A percentile compares a stretch with the other conserved stretches of the same genome.
phyloP scores from a whole-genome alignment of 208 protist genomes.

The Trypanosoma vivax region DNA sequence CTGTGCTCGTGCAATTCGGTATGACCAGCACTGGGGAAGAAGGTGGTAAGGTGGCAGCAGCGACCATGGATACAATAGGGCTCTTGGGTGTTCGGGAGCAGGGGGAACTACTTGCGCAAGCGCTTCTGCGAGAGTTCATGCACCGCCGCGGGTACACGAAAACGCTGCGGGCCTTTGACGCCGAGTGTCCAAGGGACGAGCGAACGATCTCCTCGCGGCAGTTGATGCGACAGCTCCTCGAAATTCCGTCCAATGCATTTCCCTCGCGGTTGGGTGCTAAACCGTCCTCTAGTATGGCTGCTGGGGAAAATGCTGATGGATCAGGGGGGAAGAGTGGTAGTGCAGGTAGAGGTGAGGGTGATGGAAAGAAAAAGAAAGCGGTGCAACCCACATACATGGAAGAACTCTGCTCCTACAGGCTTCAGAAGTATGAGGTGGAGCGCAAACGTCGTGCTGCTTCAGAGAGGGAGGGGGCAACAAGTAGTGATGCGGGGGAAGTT shows the following conservation, averaged over 20 bases:
- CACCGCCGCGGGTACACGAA: slow-evolving; percentile 58
- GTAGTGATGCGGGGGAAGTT: neutral
- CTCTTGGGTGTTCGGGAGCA: slow-evolving; percentile 39
- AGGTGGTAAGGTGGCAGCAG: neutral
- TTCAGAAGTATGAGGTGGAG: slow-evolving; percentile 42
- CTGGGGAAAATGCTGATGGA: slow-evolving; percentile 4
- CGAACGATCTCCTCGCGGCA: slow-evolving; percentile 65
- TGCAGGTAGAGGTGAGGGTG: neutral
- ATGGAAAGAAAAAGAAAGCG: slow-evolving; percentile 14
- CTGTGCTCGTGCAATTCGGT: too few relatives aligned
- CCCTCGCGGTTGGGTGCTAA: slow-evolving; percentile 26
- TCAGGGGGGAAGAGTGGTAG: slow-evolving; percentile 9
- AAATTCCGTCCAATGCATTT: slow-evolving; percentile 52
- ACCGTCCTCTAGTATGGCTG: neutral
- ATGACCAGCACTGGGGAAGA: slow-evolving; percentile 5
- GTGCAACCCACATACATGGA: slow-evolving; percentile 66
- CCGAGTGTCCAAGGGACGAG: slow-evolving; percentile 58
- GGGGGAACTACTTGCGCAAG: slow-evolving; percentile 65
- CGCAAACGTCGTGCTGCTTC: slow-evolving; percentile 1
- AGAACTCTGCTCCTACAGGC: slow-evolving; percentile 71
- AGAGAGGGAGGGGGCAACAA: neutral
- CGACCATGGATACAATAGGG: slow-evolving; percentile 19
- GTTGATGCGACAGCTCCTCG: slow-evolving; percentile 70
- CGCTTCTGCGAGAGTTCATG: slow-evolving; percentile 85
- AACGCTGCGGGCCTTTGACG: slow-evolving; percentile 65